Conservation (phyloP, 768 basidiomycete genomes). For the Leccinum aurantiacum region DNA sequence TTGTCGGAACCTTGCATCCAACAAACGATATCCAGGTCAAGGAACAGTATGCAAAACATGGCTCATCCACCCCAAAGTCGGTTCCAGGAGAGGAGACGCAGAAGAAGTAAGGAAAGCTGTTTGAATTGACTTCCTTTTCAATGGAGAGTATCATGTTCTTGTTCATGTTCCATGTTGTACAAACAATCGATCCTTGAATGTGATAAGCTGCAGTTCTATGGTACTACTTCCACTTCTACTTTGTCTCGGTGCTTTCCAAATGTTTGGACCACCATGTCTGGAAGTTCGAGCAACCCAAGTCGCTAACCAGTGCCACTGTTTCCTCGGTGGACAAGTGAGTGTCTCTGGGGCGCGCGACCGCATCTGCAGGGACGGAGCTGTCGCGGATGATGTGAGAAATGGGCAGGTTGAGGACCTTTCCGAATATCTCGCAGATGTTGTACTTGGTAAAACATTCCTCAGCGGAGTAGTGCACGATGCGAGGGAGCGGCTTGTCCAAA, state of each 20-base stretch:
- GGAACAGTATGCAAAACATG: conserved; percentile 18
- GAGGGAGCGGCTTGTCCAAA: conserved; percentile 32
- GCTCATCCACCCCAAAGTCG: conserved; percentile 12
- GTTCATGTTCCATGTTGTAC: conserved; percentile 8
- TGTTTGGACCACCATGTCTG: conserved; percentile 81
- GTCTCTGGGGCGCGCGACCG: conserved; percentile 76
- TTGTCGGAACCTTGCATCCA: background rate
- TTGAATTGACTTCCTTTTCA: background rate
- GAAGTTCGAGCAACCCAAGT: conserved; percentile 66
- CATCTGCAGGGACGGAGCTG: conserved; percentile 61
- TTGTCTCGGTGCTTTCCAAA: conserved; percentile 28
- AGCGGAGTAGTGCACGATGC: conserved; percentile 83
- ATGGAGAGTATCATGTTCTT: background rate
- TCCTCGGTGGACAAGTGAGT: conserved; percentile 75
- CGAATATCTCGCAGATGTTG: conserved; percentile 82
- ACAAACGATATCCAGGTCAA: conserved; percentile 14
- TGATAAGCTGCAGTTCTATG: background rate
- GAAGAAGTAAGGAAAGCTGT: background rate
- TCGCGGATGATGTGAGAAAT: conserved; percentile 78
- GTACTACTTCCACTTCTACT: conserved; percentile 9
- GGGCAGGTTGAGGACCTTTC: conserved; percentile 64
- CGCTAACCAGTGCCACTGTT: conserved; percentile 65
- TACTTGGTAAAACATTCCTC: conserved; percentile 89
- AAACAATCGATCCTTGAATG: background rate
- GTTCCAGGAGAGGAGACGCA: conserved; percentile 1